Evolutionary conservation across 2,329 filamentous ascomycete genomes (phyloP), one percentile per base, ranked within the genome.

Genomic region (Aureobasidium sp.): DNA sequence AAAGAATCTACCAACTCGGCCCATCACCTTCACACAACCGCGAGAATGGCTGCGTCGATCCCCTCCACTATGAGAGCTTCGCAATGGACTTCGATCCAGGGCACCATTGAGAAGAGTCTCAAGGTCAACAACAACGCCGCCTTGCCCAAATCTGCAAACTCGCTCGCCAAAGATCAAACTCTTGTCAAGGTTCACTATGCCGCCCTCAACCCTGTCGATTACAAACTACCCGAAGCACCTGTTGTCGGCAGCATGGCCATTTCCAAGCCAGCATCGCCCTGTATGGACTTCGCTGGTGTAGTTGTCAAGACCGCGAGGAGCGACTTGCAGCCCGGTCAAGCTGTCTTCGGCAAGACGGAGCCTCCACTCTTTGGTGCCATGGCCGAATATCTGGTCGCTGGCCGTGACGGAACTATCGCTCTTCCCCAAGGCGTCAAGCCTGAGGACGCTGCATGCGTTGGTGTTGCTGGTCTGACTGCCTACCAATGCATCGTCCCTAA

Each of bases 231-330:
- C n/a, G 76, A 79, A 55, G 61, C 78, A 4, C 74, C 74, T 11
- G 2, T 79, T 44, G 65, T 76, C 37, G 70, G 77, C 5, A 73
- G 73, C 25, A 62, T 73, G 44, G 64, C 74, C 7, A 53, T 75
- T n/a, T 53, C 68, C 39, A 68, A 63, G 20, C 80, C 82, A 25
- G 76, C 76, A 20, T 78, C 73, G 1, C 78, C 78, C 0, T 78
- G 78, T 20, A 75, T 79, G 67, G 83, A 86, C 67, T 80, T 82
- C 65, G 74, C 76, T 65, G 84, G 83, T 27, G 74, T 69, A 20
- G 77, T 85, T 3, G 75, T 78, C 31, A 69, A 68, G n/a, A 69
- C 68, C 0, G 71, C 70, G 0, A 57, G 67, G 14, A 41, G 65
- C 12, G 60, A 67, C 34, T 68, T 76, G 56, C 67, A 70, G 20